Conservation (phyloP, 169 alveolate genomes). For the Plasmodium fragile region DNA sequence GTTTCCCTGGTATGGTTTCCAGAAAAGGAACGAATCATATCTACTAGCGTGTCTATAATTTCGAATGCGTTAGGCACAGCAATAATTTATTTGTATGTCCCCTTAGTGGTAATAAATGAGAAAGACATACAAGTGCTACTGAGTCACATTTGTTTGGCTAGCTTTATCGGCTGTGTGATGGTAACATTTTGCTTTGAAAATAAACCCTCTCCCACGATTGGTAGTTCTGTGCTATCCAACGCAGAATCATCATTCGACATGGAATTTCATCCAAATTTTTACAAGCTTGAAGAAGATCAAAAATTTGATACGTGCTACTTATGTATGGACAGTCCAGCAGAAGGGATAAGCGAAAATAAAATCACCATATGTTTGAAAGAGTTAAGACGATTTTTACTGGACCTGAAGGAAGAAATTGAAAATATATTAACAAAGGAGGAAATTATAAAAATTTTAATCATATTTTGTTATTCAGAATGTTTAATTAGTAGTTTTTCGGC, state of each 20-base stretch:
- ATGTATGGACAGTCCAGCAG: not conserved
- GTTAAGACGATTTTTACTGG: slow-evolving; percentile 20
- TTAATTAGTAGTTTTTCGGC: slow-evolving; percentile 62
- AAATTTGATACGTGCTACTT: not conserved
- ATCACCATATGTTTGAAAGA: slow-evolving; percentile 5
- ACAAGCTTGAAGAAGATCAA: not conserved
- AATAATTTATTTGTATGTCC: slow-evolving; percentile 43
- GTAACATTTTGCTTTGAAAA: slow-evolving; percentile 25
- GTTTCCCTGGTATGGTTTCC: slow-evolving; percentile 59
- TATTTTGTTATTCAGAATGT: slow-evolving; percentile 64
- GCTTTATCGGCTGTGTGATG: slow-evolving; percentile 23
- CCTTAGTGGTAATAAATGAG: slow-evolving; percentile 34
- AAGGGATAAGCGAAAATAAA: not conserved
- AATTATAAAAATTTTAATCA: slow-evolving; percentile 24
- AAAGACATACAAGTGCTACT: slow-evolving; percentile 15
- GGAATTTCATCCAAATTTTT: not conserved
- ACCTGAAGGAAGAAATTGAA: slow-evolving; percentile 23
- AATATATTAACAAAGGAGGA: slow-evolving; percentile 27
- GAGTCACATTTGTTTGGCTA: slow-evolving; percentile 9
- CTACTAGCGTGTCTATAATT: slow-evolving; percentile 35
- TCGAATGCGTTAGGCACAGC: slow-evolving; percentile 62
- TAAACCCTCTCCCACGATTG: not conserved
- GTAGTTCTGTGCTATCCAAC: not conserved
- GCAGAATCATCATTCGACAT: not conserved
- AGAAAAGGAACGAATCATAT: slow-evolving; percentile 32